Conservation (phyloP, 306 rosid genomes). For the Geum urbanum region DNA sequence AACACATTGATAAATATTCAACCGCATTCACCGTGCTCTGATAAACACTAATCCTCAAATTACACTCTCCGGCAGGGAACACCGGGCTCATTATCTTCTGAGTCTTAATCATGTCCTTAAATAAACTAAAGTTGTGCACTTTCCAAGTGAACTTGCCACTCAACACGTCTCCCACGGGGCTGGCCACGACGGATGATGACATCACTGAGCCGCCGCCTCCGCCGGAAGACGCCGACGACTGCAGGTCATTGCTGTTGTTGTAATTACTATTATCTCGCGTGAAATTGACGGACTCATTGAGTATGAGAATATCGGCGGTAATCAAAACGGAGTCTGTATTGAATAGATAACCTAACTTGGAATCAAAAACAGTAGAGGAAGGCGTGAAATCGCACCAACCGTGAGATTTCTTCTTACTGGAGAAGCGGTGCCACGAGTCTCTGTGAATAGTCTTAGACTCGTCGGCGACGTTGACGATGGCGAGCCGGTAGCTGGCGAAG, state of each 20-base stretch:
- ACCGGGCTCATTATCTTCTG: slow-evolving; percentile 99
- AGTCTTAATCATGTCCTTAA: slow-evolving; percentile 86
- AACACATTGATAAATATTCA: slow-evolving; percentile 93
- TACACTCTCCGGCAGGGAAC: slow-evolving; percentile 98
- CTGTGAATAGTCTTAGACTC: slow-evolving; percentile 89
- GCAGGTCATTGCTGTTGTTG: slow-evolving; percentile 38
- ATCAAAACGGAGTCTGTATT: slow-evolving; percentile 75
- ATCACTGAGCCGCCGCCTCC: slow-evolving; percentile 25
- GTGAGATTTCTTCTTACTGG: slow-evolving; percentile 91
- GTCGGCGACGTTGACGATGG: slow-evolving; percentile 70
- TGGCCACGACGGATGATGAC: slow-evolving; percentile 51
- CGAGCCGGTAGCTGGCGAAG: slow-evolving; percentile 89
- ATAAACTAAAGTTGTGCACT: slow-evolving; percentile 87
- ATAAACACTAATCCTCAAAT: slow-evolving; percentile 95
- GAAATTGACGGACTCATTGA: slow-evolving; percentile 83
- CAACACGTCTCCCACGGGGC: slow-evolving; percentile 69
- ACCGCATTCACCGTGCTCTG: slow-evolving; percentile 91
- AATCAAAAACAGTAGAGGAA: slow-evolving; percentile 80
- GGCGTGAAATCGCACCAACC: slow-evolving; percentile 99
- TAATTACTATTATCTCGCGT: slow-evolving; percentile 77
- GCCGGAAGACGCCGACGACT: slow-evolving; percentile 7
- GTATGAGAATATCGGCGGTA: slow-evolving; percentile 84
- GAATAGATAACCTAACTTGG: slow-evolving; percentile 69
- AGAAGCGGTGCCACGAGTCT: slow-evolving; percentile 97
- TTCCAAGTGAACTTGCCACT: slow-evolving; percentile 99